A percentile compares a stretch with the other conserved stretches of the same genome.
Evolutionary conservation across 2,329 filamentous ascomycete genomes (phyloP).

Genomic region (Diplodia seriata): DNA sequence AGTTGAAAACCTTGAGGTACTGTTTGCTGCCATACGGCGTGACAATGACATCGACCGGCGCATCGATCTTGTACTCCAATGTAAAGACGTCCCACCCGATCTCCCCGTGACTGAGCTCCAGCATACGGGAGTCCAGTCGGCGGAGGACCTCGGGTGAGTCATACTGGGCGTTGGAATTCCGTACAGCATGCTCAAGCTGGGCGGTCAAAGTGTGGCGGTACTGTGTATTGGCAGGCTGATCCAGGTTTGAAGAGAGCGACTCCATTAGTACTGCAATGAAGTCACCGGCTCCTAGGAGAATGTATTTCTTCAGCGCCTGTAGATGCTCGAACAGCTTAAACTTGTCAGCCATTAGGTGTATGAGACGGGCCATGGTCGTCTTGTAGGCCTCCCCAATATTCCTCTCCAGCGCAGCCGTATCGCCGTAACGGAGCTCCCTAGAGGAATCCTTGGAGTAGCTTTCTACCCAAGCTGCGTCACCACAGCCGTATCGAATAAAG

Average conservation of each 20-base stretch:
- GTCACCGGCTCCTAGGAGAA: slow-evolving; percentile 92
- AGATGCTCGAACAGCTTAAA: slow-evolving; percentile 95
- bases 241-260: slow-evolving; percentile 88
- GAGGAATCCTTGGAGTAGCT: slow-evolving; percentile 92
- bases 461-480: slow-evolving; percentile 93
- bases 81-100: slow-evolving; percentile 99
- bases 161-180: slow-evolving; percentile 95
- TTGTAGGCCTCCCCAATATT: slow-evolving; percentile 98
- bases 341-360: slow-evolving; percentile 91
- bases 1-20: slow-evolving; percentile 99
- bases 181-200: slow-evolving; percentile 96
- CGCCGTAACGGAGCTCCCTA: slow-evolving; percentile 89
- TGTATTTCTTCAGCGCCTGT: slow-evolving; percentile 89
- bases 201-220: slow-evolving; percentile 96
- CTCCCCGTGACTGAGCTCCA: slow-evolving; percentile 93
- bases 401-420: slow-evolving; percentile 86
- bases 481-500: slow-evolving; percentile 95
- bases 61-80: slow-evolving; percentile 96
- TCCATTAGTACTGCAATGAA: slow-evolving; percentile 98
- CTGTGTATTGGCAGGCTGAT: slow-evolving; percentile 93
- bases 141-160: slow-evolving; percentile 91
- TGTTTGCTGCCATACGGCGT: slow-evolving; percentile 95
- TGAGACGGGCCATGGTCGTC: slow-evolving; percentile 94
- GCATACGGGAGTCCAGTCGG: slow-evolving; percentile 94
- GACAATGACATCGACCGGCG: slow-evolving; percentile 94